phyloP scores from a whole-genome alignment of 257 asterid genomes.

The Petrea volubilis region DNA sequence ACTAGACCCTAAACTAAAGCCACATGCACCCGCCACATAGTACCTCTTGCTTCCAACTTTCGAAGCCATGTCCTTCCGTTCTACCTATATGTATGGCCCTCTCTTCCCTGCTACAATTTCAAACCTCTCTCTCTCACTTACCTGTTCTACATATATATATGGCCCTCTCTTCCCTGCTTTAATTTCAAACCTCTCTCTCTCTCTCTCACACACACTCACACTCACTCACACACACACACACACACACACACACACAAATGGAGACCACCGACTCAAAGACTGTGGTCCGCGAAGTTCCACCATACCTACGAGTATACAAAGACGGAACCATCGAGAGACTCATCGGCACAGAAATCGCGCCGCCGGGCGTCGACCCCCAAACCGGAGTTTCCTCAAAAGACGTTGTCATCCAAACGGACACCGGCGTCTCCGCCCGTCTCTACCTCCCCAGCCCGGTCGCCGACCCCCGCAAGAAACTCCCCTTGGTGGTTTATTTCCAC shows the following conservation, averaged over 20 bases:
- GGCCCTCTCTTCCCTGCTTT: too few species aligned
- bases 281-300: constrained; percentile 49
- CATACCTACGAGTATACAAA: constrained; percentile 49
- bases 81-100: too few species aligned
- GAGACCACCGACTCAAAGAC: constrained; percentile 34
- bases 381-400: constrained; percentile 64
- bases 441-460: constrained; percentile 40
- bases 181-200: too few species aligned
- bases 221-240: neutral
- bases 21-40: neutral
- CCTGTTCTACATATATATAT: too few species aligned
- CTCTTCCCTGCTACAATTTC: too few species aligned
- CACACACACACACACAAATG: constrained; percentile 23
- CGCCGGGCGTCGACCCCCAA: constrained; percentile 41
- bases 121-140: too few species aligned
- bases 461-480: constrained; percentile 35
- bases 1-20: too few species aligned
- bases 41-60: too few species aligned
- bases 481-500: constrained; percentile 70
- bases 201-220: too few species aligned
- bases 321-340: constrained; percentile 63
- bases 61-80: too few species aligned
- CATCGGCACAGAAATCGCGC: constrained; percentile 45
- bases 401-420: constrained; percentile 35
- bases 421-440: constrained; percentile 56